These are phyloP conservation scores for Madurella mycetomatis DNA, from an alignment of 2,329 filamentous ascomycete genomes.

Conservation along the genomic window DNA sequence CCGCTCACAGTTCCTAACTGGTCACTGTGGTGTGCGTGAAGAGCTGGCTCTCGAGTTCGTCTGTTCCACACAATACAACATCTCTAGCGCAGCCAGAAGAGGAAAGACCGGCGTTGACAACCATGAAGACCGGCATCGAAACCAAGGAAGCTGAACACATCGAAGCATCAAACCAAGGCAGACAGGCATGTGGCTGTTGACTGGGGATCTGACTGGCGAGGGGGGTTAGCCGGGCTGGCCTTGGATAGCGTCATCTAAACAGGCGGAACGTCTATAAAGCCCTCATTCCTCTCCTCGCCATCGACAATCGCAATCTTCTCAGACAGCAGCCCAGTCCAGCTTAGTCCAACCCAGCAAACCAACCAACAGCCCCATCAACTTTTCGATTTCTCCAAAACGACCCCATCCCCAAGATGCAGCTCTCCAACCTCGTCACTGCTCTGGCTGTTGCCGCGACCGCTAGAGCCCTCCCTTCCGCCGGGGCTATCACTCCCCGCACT, in stretches of 20 bases:
- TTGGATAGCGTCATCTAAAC: not conserved
- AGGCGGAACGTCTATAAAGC: slow-evolving; percentile 4
- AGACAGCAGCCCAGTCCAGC: no score
- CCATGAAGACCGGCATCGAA: not conserved
- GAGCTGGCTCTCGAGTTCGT: no score
- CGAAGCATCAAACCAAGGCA: not conserved
- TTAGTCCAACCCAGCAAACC: not conserved
- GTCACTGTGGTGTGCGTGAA: no score
- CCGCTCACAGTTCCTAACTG: no score
- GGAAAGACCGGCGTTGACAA: not conserved
- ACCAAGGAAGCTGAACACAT: not conserved
- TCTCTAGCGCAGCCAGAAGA: no score
- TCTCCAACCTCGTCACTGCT: slow-evolving; percentile 8
- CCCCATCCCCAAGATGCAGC: slow-evolving; percentile 6
- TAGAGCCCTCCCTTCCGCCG: slow-evolving; percentile 1
- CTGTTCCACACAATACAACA: not conserved
- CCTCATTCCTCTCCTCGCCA: not conserved
- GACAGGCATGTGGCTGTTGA: not conserved
- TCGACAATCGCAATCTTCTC: not conserved
- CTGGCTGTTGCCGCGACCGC: slow-evolving; percentile 13
- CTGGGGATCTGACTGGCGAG: no score
- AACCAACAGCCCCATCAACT: not conserved
- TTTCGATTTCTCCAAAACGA: not conserved
- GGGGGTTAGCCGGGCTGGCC: no score
- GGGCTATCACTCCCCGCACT: not conserved